These are phyloP conservation scores for Sporothrix humicola DNA, from an alignment of 2,329 filamentous ascomycete species.

Conservation along the genomic window DNA sequence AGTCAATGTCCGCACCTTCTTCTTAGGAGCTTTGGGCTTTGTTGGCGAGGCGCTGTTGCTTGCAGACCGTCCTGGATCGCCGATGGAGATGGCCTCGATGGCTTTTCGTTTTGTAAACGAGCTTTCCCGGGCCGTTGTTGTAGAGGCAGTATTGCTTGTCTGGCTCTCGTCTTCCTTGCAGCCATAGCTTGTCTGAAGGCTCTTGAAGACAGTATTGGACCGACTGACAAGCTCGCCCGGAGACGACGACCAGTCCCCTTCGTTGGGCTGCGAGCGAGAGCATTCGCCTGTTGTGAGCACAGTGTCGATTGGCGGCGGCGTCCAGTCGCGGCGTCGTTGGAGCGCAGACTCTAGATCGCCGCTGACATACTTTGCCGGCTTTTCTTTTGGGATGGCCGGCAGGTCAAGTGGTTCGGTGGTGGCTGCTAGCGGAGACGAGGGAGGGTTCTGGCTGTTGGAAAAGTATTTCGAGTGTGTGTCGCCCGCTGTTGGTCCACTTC, in stretches of 20 bases:
- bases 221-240: conserved; percentile 30
- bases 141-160: not conserved
- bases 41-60: conserved; percentile 43
- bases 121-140: conserved; percentile 29
- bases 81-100: conserved; percentile 56
- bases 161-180: conserved; percentile 27
- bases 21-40: conserved; percentile 64
- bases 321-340: conserved; percentile 68
- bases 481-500: not conserved
- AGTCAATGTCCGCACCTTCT: conserved; percentile 78
- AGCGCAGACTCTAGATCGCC: conserved; percentile 54
- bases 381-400: not conserved
- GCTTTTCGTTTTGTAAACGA: conserved; percentile 62
- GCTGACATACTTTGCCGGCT: conserved; percentile 16
- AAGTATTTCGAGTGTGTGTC: conserved; percentile 21
- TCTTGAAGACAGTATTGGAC: conserved; percentile 50
- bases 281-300: not conserved
- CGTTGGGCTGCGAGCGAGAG: conserved; percentile 42
- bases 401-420: not conserved
- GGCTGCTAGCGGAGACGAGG: not conserved
- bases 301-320: conserved; percentile 56
- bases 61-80: conserved; percentile 39
- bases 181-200: conserved; percentile 47
- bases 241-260: conserved; percentile 41
- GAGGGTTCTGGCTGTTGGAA: not conserved